Base-by-base conservation (phyloP, 2,329 filamentous ascomycete genomes). In the Pseudogymnoascus sp. region DNA sequence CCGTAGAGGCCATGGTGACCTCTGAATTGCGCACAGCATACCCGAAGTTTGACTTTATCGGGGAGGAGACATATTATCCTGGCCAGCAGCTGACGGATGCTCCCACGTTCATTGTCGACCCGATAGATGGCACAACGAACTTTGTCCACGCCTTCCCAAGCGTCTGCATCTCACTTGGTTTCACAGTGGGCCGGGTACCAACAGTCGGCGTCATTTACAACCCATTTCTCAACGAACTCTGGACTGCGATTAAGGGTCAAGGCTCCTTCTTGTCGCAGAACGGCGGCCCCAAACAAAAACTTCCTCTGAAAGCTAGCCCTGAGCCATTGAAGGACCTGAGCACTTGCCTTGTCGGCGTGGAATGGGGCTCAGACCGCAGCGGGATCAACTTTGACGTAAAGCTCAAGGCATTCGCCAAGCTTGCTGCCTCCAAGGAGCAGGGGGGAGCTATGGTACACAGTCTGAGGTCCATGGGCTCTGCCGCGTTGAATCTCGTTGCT, bases 91-190 rank as follows among this genome's bases (percentile, higher is more conserved):
- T 93, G 56, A 88, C 85, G 0, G 74, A 80, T 31, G 81, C 81
- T 15, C 89, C 90, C 1, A 93, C 90, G 46, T 93, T 93, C 76
- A 83, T 93, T 71, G 87, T 90, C 68, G 90, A 93, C 73, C 90
- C 90, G 50, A 92, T 93, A 69, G 90, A 93, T 76, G 90, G 88
- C 71, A 92, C 85, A 6, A 91, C 88, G 60, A 93, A 93, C 80
- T 92, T 93, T 71, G 83, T 93, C 56, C 90, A 93, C 76, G 83
- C 82, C 19, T 88, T 90, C 75, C 88, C 88, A 4, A 82, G 85
- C 70, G 88, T 90, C 66, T 90, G 86, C 77, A 87, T 93, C 76
- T 91, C 88, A 10, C 84, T 93, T 35, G 90, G 89, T 53, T 81
- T 93, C 64, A 82, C 87, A 46, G 75, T 91, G 65, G 76, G 82